Evolutionary conservation across 305 asterid species (phyloP).

Genomic region (Plantago rigida): DNA sequence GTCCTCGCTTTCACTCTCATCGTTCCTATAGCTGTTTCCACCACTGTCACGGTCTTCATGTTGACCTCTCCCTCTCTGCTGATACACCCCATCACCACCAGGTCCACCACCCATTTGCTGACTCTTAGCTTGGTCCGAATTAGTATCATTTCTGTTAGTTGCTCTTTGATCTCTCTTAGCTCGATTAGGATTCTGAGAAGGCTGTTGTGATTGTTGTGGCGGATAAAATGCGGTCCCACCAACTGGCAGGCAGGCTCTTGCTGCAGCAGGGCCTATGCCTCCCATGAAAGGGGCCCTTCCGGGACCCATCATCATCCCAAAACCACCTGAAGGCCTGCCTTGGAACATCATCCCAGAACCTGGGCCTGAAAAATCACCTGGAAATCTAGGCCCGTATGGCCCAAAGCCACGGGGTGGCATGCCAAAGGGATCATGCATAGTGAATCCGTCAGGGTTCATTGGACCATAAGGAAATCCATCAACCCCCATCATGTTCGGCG

Average conservation of each 20-base stretch:
- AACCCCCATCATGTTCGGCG: constrained; percentile 62
- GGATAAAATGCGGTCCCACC: constrained; percentile 46
- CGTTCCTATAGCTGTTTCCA: constrained; percentile 50
- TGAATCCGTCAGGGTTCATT: constrained; percentile 58
- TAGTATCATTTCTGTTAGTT: constrained; percentile 37
- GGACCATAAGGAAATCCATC: constrained; percentile 61
- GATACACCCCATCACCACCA: constrained; percentile 36
- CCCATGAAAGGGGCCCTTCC: constrained; percentile 70
- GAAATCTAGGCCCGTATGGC: constrained; percentile 65
- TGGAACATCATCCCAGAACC: constrained; percentile 65
- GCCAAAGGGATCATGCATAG: constrained; percentile 55
- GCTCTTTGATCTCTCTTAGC: constrained; percentile 46
- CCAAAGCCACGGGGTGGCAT: constrained; percentile 69
- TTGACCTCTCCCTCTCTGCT: constrained; percentile 36
- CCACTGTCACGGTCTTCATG: constrained; percentile 38
- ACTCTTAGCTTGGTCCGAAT: constrained; percentile 48
- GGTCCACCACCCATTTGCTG: constrained; percentile 43
- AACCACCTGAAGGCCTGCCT: constrained; percentile 53
- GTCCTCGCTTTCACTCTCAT: constrained; percentile 76
- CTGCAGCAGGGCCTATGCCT: constrained; percentile 28
- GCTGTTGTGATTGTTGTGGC: constrained; percentile 38
- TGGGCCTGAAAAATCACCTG: constrained; percentile 60
- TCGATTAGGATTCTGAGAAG: constrained; percentile 38
- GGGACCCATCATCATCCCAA: constrained; percentile 76
- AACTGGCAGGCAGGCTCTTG: constrained; percentile 47